Evolutionary conservation across 768 basidiomycete species (phyloP).

Genomic region (Hydnum rufescens): DNA sequence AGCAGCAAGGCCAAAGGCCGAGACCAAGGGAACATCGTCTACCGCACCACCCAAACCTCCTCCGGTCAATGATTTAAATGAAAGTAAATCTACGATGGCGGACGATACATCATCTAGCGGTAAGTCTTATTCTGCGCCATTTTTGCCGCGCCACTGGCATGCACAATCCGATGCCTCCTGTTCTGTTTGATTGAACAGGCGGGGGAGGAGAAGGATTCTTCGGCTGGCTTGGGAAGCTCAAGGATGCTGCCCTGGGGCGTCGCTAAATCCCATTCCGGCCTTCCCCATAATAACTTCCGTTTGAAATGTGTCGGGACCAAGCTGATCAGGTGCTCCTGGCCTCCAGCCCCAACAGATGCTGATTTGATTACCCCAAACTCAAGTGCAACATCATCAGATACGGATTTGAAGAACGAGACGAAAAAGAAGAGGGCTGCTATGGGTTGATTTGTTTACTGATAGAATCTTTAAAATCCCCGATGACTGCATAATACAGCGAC

Average conservation of each 20-base stretch:
- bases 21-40: background rate
- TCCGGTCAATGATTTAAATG: background rate
- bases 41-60: background rate
- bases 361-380: too few relatives aligned
- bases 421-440: too few relatives aligned
- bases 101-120: background rate
- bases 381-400: too few relatives aligned
- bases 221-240: background rate
- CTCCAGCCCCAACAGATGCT: too few relatives aligned
- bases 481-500: too few relatives aligned
- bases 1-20: constrained; percentile 10
- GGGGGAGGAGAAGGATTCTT: background rate
- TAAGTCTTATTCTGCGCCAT: background rate
- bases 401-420: too few relatives aligned
- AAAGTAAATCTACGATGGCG: background rate
- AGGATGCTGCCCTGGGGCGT: background rate
- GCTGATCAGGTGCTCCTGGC: too few relatives aligned
- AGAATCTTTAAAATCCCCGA: too few relatives aligned
- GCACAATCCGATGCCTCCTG: background rate
- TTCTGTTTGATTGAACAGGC: background rate
- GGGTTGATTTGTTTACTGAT: too few relatives aligned
- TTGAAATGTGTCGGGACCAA: too few relatives aligned
- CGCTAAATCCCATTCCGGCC: too few relatives aligned
- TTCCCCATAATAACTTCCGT: too few relatives aligned
- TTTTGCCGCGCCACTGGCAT: background rate